phyloP scores from a whole-genome alignment of 306 rosid genomes.

The Rubus parviflorus region DNA sequence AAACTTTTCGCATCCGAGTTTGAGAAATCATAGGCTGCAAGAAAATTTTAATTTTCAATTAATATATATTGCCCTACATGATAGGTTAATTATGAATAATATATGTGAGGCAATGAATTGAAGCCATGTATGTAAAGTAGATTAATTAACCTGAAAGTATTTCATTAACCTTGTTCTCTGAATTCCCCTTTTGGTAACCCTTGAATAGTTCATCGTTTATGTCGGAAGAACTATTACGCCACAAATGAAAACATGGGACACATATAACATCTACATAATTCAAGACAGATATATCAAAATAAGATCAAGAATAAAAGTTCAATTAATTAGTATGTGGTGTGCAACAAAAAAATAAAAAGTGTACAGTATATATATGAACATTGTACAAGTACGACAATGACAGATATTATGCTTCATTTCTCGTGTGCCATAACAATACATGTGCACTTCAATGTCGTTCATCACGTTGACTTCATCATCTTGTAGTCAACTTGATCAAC shows the following conservation, averaged over 20 bases:
- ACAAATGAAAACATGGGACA: conserved; percentile 57
- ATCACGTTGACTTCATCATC: neutral
- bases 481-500: neutral
- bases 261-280: conserved; percentile 54
- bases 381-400: neutral
- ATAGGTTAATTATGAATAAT: neutral
- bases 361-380: neutral
- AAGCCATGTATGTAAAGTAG: conserved; percentile 10
- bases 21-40: conserved; percentile 73
- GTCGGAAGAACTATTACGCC: conserved; percentile 72
- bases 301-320: neutral
- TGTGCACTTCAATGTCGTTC: neutral
- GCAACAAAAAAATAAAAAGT: neutral
- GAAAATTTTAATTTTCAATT: neutral
- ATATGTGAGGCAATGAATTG: neutral
- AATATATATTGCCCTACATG: neutral
- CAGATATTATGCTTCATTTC: too few relatives aligned
- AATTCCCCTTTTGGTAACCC: conserved; percentile 61
- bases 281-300: neutral
- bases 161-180: conserved; percentile 55
- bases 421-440: too few relatives aligned
- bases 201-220: conserved; percentile 62
- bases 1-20: conserved; percentile 52
- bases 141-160: conserved; percentile 60
- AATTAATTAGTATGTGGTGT: neutral